These are phyloP conservation scores for Mortierella alpina DNA, from an alignment of 192 early-diverging fungal species.

Conservation along the genomic window DNA sequence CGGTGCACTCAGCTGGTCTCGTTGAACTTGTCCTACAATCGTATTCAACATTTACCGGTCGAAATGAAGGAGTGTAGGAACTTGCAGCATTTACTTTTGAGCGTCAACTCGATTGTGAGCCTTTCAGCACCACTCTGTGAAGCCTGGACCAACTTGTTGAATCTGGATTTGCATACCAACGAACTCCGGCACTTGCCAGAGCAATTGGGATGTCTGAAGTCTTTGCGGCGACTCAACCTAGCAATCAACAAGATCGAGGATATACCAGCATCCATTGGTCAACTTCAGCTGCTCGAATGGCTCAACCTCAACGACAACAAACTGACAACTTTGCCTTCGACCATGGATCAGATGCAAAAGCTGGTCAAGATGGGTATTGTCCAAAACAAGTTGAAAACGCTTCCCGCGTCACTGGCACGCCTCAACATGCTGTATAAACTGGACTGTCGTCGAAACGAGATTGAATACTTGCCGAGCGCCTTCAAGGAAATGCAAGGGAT, in stretches of 20 bases:
- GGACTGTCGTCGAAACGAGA: constrained; percentile 57
- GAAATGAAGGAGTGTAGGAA: constrained; percentile 33
- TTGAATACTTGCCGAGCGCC: constrained; percentile 50
- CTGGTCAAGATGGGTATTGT: constrained; percentile 62
- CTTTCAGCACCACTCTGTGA: constrained; percentile 46
- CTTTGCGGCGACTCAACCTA: constrained; percentile 54
- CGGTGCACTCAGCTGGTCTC: constrained; percentile 41
- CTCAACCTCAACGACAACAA: constrained; percentile 63
- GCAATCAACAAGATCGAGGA: constrained; percentile 58
- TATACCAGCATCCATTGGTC: constrained; percentile 52
- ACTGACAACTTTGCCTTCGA: constrained; percentile 37
- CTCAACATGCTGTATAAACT: constrained; percentile 53
- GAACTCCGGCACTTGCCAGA: constrained; percentile 25
- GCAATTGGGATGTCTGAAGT: constrained; percentile 25
- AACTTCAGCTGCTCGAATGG: constrained; percentile 53
- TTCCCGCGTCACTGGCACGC: constrained; percentile 47
- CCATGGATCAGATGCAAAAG: constrained; percentile 49
- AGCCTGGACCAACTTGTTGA: constrained; percentile 44
- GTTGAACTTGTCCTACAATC: constrained; percentile 57
- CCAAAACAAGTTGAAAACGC: constrained; percentile 51
- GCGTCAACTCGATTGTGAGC: constrained; percentile 48
- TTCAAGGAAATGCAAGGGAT: constrained; percentile 52
- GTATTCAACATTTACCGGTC: constrained; percentile 40
- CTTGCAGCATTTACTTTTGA: constrained; percentile 53
- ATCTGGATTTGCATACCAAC: constrained; percentile 62